A percentile compares a stretch with the other conserved stretches of the same genome.
Conservation (phyloP, 768 basidiomycete species). For the Stropharia rugosoannulata region DNA sequence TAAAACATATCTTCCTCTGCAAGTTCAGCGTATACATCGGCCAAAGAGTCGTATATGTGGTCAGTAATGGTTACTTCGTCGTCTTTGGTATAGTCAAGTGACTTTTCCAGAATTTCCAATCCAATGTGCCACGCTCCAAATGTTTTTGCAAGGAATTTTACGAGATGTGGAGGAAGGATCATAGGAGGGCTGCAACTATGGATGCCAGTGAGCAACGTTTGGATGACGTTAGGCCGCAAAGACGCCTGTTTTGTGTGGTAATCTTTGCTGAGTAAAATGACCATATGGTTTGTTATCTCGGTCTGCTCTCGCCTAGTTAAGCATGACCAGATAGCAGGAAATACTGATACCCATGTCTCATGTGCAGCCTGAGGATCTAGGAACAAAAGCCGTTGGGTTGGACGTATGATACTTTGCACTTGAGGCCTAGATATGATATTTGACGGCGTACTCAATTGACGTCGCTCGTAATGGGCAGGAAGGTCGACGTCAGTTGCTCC, state of each 20-base stretch:
- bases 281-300: slow-evolving; percentile 87
- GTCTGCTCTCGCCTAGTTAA: slow-evolving; percentile 85
- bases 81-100: slow-evolving; percentile 77
- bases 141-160: slow-evolving; percentile 95
- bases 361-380: slow-evolving; percentile 78
- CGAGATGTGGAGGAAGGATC: slow-evolving; percentile 88
- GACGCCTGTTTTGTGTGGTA: slow-evolving; percentile 90
- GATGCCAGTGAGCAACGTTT: slow-evolving; percentile 83
- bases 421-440: slow-evolving; percentile 38
- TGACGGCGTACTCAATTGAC: slow-evolving; percentile 31
- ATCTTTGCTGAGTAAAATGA: slow-evolving; percentile 88
- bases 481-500: slow-evolving; percentile 53
- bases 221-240: slow-evolving; percentile 87
- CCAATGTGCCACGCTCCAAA: slow-evolving; percentile 95
- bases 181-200: slow-evolving; percentile 86
- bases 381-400: slow-evolving; percentile 81
- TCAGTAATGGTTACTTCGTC: slow-evolving; percentile 81
- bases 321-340: slow-evolving; percentile 83
- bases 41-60: slow-evolving; percentile 84
- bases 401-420: slow-evolving; percentile 60
- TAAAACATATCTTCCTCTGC: slow-evolving; percentile 98
- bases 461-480: slow-evolving; percentile 37
- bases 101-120: slow-evolving; percentile 79
- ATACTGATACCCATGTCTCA: slow-evolving; percentile 84
- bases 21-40: slow-evolving; percentile 94